Conservation (phyloP, 371 early-diverging fungal genomes). For the Gilbertella persicaria region DNA sequence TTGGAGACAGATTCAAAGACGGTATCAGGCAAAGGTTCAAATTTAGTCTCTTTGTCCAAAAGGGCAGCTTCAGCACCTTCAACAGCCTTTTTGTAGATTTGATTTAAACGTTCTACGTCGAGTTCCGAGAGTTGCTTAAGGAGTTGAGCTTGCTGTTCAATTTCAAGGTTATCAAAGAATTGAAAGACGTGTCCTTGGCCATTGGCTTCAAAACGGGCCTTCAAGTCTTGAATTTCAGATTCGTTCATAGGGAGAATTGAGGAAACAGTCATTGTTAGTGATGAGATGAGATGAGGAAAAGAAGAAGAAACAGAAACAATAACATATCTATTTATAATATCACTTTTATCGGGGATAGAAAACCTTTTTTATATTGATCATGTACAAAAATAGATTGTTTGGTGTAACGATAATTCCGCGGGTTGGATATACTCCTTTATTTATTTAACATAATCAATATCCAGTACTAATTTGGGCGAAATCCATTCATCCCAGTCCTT, state of each 20-base stretch:
- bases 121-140: slow-evolving; percentile 68
- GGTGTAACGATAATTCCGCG: slow-evolving; percentile 8
- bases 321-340: slow-evolving; percentile 29
- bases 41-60: slow-evolving; percentile 35
- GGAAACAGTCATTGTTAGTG: slow-evolving; percentile 26
- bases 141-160: slow-evolving; percentile 59
- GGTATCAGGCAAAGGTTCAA: slow-evolving; percentile 79
- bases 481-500: slow-evolving; percentile 33
- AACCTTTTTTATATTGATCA: slow-evolving; percentile 2
- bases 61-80: slow-evolving; percentile 49
- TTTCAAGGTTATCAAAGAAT: slow-evolving; percentile 71
- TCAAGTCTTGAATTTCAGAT: slow-evolving; percentile 50
- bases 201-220: slow-evolving; percentile 67
- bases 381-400: slow-evolving; percentile 6
- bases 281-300: slow-evolving; percentile 4
- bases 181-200: slow-evolving; percentile 92
- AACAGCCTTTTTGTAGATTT: slow-evolving; percentile 75
- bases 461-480: slow-evolving; percentile 19
- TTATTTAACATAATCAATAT: not conserved
- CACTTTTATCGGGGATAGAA: slow-evolving; percentile 9
- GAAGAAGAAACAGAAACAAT: slow-evolving; percentile 5
- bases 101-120: slow-evolving; percentile 81
- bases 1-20: slow-evolving; percentile 77
- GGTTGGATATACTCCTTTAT: not conserved
- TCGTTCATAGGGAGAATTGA: slow-evolving; percentile 25